Evolutionary conservation across 805 yeast genomes (phyloP), one percentile per base, ranked within the genome.

Genomic region (Grigorovia yakushimaensis): DNA sequence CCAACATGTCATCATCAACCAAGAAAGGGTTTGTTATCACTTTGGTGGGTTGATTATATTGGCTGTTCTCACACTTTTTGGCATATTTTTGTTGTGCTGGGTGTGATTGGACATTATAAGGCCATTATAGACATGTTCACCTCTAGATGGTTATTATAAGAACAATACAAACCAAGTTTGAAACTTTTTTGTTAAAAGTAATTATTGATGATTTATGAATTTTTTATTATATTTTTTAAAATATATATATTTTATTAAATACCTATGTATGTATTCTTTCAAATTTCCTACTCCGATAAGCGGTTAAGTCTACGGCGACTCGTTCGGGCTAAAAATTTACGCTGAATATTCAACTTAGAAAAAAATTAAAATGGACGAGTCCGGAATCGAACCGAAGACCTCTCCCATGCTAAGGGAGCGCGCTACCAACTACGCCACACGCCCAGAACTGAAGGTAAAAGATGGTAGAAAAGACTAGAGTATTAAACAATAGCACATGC

Each of bases 1-100:
- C 81, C 80, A 5, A 63, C 64, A 3, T 71, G 20, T 57, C 54
- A 10, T 22, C 49, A 46, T 47, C 23, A 30, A 17, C 30, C 27
- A 17, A 41, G 45, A 36, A 41, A 36, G 21, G 56, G 55, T 5
- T 72, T 81, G 46, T 56, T 66, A 35, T 79, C 88, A 1, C 62
- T 84, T 19, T 91, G 84, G 91, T 88, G 96, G 91, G 81, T 81
- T 15, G 93, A 85, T 56, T 84, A 83, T 62, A 63, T 76, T 23
- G 71, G 81, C 46, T 75, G 79, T 39, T 86, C 96, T 36, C 98
- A 91, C 65, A 89, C 88, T 58, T 71, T 91, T 27, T 91, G 98
- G 98, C 98, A 91, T 67, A 62, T 88, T 11, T 87, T 84, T 60
- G 98, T 93, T 27, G 76, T 93, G 17, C 73, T 84, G 22, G 98